Base-by-base conservation (phyloP, 1,284 basidiomycete genomes). In the Puccinia triticina region DNA sequence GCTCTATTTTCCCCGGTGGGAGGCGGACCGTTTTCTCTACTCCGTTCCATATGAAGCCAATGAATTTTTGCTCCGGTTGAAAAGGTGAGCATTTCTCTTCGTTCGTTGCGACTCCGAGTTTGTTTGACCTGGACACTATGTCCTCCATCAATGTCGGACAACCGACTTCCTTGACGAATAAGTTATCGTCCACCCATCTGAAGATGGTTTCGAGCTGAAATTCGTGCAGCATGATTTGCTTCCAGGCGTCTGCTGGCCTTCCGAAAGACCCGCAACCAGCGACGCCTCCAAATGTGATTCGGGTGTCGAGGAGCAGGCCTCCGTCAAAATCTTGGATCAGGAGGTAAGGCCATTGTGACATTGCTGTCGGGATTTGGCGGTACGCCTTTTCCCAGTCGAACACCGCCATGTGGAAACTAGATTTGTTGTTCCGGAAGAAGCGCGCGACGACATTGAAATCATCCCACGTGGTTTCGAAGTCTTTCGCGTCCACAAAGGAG, bases 191-290 rank as follows among this genome's bases (percentile, higher is more conserved):
- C n/a, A n/a, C n/a, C n/a, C n/a, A n/a, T n/a, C n/a, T n/a, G 57
- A 75, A 75, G 1, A 48, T n/a, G 2, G 57, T 21, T 0, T 57
- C 26, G 21, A 75, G 16, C 0, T 75, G 14, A 53, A 75, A 75
- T 21, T 59, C 18, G 7, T 0, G 2, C 8, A 29, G 10, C 48
- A 75, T 57, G 2, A 75, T 16, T 0, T n/a, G 18, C 23, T 59
- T 75, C 73, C 73, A 75, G 0, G 46, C 73, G 23, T 75, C 73
- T n/a, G 73, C 73, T 5, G 57, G 53, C n/a, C 73, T 11, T 5
- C 73, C 73, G n/a, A 75, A 75, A 0, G 72, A 53, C 26, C 67
- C 67, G 48, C 67, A 71, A 1, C 67, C 67, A 2, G 29, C 67
- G 8, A 71, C 67, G 2, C 46, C 72, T 18, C 71, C 72, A 75